A percentile compares a stretch with the other conserved stretches of the same genome.
phyloP scores from a whole-genome alignment of 2,329 filamentous ascomycete species.

The Pseudogymnoascus sp. region DNA sequence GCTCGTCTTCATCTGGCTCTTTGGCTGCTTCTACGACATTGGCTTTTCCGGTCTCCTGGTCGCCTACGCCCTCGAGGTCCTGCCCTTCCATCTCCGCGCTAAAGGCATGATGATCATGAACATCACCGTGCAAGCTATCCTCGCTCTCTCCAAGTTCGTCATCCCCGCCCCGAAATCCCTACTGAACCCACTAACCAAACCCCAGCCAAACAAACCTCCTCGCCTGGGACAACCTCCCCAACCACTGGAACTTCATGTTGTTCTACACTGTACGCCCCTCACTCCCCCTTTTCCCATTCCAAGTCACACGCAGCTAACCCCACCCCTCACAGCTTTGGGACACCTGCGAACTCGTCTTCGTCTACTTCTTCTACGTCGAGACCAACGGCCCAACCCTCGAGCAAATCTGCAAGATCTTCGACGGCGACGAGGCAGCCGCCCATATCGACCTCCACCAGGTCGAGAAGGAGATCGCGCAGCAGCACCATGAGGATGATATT shows the following conservation, averaged over 20 bases:
- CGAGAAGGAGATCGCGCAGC: slow-evolving; percentile 44
- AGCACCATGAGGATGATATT: background rate
- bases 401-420: slow-evolving; percentile 64
- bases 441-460: slow-evolving; percentile 49
- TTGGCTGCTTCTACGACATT: slow-evolving; percentile 45
- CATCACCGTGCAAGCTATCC: slow-evolving; percentile 33
- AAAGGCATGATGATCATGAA: slow-evolving; percentile 51
- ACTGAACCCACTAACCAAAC: background rate
- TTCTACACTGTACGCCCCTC: slow-evolving; percentile 48
- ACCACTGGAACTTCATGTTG: slow-evolving; percentile 59
- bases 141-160: slow-evolving; percentile 42
- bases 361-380: slow-evolving; percentile 62
- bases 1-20: slow-evolving; percentile 43
- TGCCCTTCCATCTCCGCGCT: slow-evolving; percentile 41
- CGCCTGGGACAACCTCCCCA: slow-evolving; percentile 51
- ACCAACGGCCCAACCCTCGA: slow-evolving; percentile 65
- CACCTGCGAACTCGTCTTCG: slow-evolving; percentile 51
- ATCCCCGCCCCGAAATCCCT: slow-evolving; percentile 49
- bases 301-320: slow-evolving; percentile 13
- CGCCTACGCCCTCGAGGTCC: slow-evolving; percentile 45
- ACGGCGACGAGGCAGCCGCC: slow-evolving; percentile 53
- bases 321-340: slow-evolving; percentile 43
- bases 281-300: background rate
- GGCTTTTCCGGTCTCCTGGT: slow-evolving; percentile 53
- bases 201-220: slow-evolving; percentile 55